phyloP scores from a whole-genome alignment of 2,329 filamentous ascomycete genomes.

The Colletotrichum eleusines region DNA sequence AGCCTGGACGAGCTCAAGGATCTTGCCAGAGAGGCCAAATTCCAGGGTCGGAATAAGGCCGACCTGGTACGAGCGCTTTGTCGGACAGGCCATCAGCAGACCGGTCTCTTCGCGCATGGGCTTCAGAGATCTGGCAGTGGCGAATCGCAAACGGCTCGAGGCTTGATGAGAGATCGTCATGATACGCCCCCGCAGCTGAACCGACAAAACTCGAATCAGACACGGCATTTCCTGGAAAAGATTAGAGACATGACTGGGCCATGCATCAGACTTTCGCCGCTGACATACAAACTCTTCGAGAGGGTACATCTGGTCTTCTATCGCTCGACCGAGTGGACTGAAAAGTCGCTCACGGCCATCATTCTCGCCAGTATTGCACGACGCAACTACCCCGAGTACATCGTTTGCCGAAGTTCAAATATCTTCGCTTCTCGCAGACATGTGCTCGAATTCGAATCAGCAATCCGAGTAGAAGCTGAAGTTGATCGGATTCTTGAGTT shows the following conservation, averaged over 20 bases:
- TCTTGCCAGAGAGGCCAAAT: constrained; percentile 86
- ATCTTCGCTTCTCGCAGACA: constrained; percentile 84
- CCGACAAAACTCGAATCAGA: constrained; percentile 69
- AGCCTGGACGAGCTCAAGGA: constrained; percentile 88
- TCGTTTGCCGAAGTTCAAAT: constrained; percentile 89
- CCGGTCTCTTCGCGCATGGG: constrained; percentile 77
- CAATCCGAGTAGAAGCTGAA: constrained; percentile 82
- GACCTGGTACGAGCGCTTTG: constrained; percentile 82
- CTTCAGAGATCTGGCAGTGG: constrained; percentile 74
- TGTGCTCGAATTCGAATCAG: constrained; percentile 89
- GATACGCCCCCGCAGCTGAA: constrained; percentile 49
- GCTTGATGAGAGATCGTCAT: constrained; percentile 44
- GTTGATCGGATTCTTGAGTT: constrained; percentile 88
- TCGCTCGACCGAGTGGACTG: constrained; percentile 95
- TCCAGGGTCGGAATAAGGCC: constrained; percentile 88
- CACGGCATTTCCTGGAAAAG: constrained; percentile 80
- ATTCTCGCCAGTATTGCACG: constrained; percentile 92
- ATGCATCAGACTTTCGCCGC: constrained; percentile 82
- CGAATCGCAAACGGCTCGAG: constrained; percentile 63
- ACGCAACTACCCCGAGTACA: constrained; percentile 88
- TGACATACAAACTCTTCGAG: constrained; percentile 85
- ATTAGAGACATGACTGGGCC: constrained; percentile 83
- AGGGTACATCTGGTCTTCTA: constrained; percentile 97
- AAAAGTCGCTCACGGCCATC: constrained; percentile 94
- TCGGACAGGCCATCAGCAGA: constrained; percentile 79